Percentiles rank a stretch among this genome's conserved stretches.
Conservation (phyloP, 2,329 filamentous ascomycete genomes). For the Ramularia collo-cygni region DNA sequence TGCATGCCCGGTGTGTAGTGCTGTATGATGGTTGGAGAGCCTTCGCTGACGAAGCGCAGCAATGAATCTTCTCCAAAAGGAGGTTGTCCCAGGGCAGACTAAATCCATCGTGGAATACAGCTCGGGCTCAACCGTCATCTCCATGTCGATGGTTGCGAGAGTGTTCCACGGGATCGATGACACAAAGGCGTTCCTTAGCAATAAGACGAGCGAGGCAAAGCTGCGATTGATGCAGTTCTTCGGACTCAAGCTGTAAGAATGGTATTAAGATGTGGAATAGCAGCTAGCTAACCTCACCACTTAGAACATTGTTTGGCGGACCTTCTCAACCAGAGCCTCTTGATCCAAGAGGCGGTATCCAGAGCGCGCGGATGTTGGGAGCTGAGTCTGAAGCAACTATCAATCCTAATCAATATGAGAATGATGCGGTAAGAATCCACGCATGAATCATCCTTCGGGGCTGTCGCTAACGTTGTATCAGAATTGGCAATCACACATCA, state of each 20-base stretch:
- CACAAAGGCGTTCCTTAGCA: conserved; percentile 50
- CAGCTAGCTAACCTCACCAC: no score
- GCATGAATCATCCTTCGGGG: no score
- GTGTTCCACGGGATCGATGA: conserved; percentile 47
- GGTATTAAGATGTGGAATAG: no score
- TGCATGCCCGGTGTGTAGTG: conserved; percentile 48
- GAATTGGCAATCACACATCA: conserved; percentile 77
- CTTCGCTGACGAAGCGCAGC: conserved; percentile 4
- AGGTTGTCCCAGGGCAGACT: conserved; percentile 26
- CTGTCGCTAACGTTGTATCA: no score
- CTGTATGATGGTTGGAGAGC: neutral
- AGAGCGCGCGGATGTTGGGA: conserved; percentile 40
- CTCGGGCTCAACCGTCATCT: conserved; percentile 57
- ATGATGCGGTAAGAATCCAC: conserved; percentile 45
- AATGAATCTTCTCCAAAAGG: conserved; percentile 13
- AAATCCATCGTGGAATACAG: conserved; percentile 54
- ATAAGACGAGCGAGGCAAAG: conserved; percentile 51
- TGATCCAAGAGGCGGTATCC: conserved; percentile 49
- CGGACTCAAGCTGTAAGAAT: conserved; percentile 49
- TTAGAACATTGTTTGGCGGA: conserved; percentile 45
- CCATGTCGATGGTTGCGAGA: conserved; percentile 50
- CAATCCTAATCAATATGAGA: conserved; percentile 79
- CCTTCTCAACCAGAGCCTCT: conserved; percentile 51
- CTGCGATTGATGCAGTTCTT: conserved; percentile 55
- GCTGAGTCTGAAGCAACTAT: conserved; percentile 38